These are phyloP conservation scores for Lactarius akahatsu DNA, from an alignment of 768 basidiomycete species.

Conservation along the genomic window DNA sequence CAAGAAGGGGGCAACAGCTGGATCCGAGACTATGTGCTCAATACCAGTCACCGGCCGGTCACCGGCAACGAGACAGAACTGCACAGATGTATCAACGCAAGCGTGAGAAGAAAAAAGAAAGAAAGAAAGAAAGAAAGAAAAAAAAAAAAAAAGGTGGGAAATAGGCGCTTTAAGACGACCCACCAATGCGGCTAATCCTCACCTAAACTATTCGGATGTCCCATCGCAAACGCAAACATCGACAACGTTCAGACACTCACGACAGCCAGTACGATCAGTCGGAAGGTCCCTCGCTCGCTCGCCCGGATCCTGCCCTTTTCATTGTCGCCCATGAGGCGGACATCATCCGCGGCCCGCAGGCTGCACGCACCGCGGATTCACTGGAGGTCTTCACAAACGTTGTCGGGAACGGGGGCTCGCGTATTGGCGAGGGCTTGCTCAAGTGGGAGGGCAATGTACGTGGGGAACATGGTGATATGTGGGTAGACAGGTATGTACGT, in stretches of 20 bases:
- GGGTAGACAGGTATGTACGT: constrained; percentile 81
- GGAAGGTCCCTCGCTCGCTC: neutral
- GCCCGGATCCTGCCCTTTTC: constrained; percentile 31
- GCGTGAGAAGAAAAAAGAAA: too few relatives aligned
- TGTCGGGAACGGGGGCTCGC: constrained; percentile 24
- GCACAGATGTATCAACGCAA: too few relatives aligned
- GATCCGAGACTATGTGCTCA: too few relatives aligned
- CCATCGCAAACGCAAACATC: constrained; percentile 31
- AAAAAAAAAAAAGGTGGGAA: too few relatives aligned
- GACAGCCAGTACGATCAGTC: constrained; percentile 7
- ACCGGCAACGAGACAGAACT: too few relatives aligned
- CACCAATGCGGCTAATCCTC: neutral
- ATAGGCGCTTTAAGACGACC: neutral
- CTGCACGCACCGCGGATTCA: constrained; percentile 39
- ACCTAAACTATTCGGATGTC: constrained; percentile 15
- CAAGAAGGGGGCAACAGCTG: too few relatives aligned
- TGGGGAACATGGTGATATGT: constrained; percentile 40
- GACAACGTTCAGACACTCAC: constrained; percentile 8
- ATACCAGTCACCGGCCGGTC: too few relatives aligned
- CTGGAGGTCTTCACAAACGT: constrained; percentile 35
- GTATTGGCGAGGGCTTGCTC: constrained; percentile 39
- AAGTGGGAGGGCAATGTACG: constrained; percentile 19
- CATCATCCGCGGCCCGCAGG: constrained; percentile 54
- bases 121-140: too few relatives aligned
- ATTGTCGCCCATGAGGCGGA: constrained; percentile 79